Conservation (phyloP, 2,329 filamentous ascomycete species). For the Claviceps sp. region DNA sequence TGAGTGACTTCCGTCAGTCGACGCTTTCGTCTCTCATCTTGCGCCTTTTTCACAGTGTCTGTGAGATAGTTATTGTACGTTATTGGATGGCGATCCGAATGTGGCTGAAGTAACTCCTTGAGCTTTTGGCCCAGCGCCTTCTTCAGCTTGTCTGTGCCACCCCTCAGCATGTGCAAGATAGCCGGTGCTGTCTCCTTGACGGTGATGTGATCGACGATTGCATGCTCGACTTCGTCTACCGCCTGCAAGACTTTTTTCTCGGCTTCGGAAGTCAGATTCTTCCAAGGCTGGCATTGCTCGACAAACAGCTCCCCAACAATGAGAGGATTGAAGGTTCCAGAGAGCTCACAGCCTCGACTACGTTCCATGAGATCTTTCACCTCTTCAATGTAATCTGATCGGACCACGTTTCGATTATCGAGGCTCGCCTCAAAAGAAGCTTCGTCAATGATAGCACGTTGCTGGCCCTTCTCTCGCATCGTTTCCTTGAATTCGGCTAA, state of each 20-base stretch:
- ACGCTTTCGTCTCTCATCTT: slow-evolving; percentile 4
- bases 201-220: slow-evolving; percentile 8
- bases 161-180: slow-evolving; percentile 9
- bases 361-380: slow-evolving; percentile 11
- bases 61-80: slow-evolving; percentile 39
- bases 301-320: slow-evolving; percentile 46
- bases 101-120: slow-evolving; percentile 1
- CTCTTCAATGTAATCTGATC: slow-evolving; percentile 10
- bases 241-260: slow-evolving; percentile 5
- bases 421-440: no score
- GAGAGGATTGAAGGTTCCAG: slow-evolving; percentile 46
- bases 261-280: slow-evolving; percentile 21
- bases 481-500: no score
- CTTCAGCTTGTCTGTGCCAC: slow-evolving; percentile 9
- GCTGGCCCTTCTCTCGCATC: no score
- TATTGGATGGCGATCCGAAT: slow-evolving; percentile 27
- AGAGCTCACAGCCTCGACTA: slow-evolving; percentile 35
- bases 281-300: slow-evolving; percentile 44
- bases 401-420: not conserved
- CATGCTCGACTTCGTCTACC: slow-evolving; percentile 4
- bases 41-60: slow-evolving; percentile 20
- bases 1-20: not conserved
- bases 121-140: slow-evolving; percentile 16
- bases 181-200: slow-evolving; percentile 6
- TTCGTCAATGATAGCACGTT: no score